A percentile compares a stretch with the other conserved stretches of the same genome.
Conservation (phyloP, 2,329 filamentous ascomycete genomes). For the Hypocrella siamensis region DNA sequence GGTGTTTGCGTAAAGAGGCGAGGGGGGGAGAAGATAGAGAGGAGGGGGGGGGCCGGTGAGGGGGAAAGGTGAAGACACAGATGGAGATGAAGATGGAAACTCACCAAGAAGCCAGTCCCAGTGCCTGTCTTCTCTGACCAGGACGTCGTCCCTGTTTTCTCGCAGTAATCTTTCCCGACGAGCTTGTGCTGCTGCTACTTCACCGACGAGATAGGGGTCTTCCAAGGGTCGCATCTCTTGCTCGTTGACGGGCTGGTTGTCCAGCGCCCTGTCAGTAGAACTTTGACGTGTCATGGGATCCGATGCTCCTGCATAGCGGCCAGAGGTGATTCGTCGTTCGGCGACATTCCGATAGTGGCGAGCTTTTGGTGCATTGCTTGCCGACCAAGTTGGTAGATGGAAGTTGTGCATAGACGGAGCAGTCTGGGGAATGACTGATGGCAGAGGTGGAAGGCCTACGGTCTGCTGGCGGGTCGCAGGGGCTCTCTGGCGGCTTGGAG, state of each 20-base stretch:
- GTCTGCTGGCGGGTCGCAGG: conserved; percentile 16
- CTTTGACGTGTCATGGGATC: conserved; percentile 9
- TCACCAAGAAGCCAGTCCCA: conserved; percentile 47
- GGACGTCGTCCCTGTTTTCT: conserved; percentile 36
- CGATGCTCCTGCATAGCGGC: conserved; percentile 17
- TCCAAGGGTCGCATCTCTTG: conserved; percentile 35
- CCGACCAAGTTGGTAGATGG: conserved; percentile 43
- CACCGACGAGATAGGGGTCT: conserved; percentile 52
- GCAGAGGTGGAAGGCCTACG: conserved; percentile 35
- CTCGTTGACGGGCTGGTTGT: background rate
- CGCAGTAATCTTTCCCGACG: conserved; percentile 39
- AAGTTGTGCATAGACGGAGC: conserved; percentile 33
- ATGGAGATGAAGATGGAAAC: conserved; percentile 15
- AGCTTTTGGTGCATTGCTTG: conserved; percentile 33
- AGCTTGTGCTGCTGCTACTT: conserved; percentile 43
- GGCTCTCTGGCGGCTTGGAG: conserved; percentile 7
- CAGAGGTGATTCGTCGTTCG: conserved; percentile 38
- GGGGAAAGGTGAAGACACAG: no score
- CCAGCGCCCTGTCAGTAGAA: background rate
- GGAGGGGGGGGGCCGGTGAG: no score
- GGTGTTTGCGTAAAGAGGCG: background rate
- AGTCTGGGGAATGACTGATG: conserved; percentile 20
- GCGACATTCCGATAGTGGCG: conserved; percentile 50
- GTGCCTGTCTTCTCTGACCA: conserved; percentile 39
- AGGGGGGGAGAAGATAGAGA: background rate